Conservation (phyloP, 768 basidiomycete species). For the Lactifluus echinatus region DNA sequence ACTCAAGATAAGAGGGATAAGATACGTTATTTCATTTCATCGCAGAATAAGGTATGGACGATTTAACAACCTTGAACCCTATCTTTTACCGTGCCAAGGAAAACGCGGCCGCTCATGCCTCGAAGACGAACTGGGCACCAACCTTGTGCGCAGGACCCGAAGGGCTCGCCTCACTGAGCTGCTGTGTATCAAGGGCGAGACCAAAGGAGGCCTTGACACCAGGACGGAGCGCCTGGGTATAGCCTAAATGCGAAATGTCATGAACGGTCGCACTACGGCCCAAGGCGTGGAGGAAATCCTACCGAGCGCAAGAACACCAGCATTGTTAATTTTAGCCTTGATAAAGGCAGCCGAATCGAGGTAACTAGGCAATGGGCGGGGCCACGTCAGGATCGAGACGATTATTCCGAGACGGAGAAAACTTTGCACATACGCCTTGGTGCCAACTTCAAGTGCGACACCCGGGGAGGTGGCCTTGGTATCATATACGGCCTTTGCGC, state of each 20-base stretch:
- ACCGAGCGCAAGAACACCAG: constrained; percentile 84
- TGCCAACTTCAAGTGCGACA: constrained; percentile 89
- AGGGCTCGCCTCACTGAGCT: constrained; percentile 61
- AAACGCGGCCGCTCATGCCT: constrained; percentile 15
- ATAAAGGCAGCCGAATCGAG: constrained; percentile 86
- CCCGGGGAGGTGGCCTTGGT: constrained; percentile 80
- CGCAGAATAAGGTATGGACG: constrained; percentile 13
- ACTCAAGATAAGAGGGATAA: background rate
- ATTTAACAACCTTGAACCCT: constrained; percentile 1
- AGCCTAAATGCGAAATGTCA: constrained; percentile 37
- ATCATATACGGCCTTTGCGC: constrained; percentile 95
- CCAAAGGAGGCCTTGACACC: constrained; percentile 92
- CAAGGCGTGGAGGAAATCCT: constrained; percentile 18
- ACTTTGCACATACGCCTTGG: constrained; percentile 73
- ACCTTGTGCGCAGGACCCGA: constrained; percentile 68
- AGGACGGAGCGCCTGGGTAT: constrained; percentile 89
- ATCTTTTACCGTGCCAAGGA: background rate
- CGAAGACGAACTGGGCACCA: constrained; percentile 20
- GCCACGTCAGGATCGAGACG: background rate
- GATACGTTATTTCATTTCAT: constrained; percentile 8
- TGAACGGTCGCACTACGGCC: constrained; percentile 12
- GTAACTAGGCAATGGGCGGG: constrained; percentile 36
- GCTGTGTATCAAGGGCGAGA: constrained; percentile 90
- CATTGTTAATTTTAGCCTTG: constrained; percentile 99
- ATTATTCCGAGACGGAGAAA: background rate